Evolutionary conservation across 2,329 filamentous ascomycete genomes (phyloP).

Genomic region (Beauveria bassiana): DNA sequence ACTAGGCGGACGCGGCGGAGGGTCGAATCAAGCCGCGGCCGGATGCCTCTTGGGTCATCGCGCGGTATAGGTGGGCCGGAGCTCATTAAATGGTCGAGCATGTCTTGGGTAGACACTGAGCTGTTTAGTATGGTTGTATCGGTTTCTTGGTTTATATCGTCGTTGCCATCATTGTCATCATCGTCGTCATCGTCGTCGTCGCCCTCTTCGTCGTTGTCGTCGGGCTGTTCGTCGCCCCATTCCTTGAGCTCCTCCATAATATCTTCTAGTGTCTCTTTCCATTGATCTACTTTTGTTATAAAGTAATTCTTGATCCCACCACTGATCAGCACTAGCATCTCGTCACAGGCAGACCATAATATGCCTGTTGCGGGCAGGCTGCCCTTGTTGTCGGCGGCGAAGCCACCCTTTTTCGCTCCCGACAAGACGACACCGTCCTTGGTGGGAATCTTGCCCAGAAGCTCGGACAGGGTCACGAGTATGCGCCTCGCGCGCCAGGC

Average conservation of each 20-base stretch:
- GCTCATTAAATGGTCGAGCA: conserved; percentile 62
- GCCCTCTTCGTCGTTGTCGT: conserved; percentile 51
- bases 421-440: conserved; percentile 47
- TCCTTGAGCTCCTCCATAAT: conserved; percentile 80
- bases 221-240: conserved; percentile 68
- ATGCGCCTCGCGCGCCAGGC: conserved; percentile 50
- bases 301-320: conserved; percentile 65
- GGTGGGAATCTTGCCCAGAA: conserved; percentile 54
- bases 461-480: conserved; percentile 52
- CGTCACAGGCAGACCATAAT: conserved; percentile 79
- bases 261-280: conserved; percentile 69
- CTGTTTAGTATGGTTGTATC: conserved; percentile 32
- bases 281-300: conserved; percentile 63
- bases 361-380: conserved; percentile 63
- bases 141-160: conserved; percentile 30
- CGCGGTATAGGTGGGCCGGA: conserved; percentile 53
- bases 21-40: conserved; percentile 55
- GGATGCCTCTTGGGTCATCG: conserved; percentile 55
- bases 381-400: conserved; percentile 37
- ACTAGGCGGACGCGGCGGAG: conserved; percentile 60
- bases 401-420: conserved; percentile 16
- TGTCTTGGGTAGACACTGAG: conserved; percentile 40
- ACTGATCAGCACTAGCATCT: conserved; percentile 53
- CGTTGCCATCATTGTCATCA: conserved; percentile 34
- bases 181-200: conserved; percentile 39